Conservation (phyloP, 2,329 filamentous ascomycete species). For the Aspergillus pseudoviridinutans region DNA sequence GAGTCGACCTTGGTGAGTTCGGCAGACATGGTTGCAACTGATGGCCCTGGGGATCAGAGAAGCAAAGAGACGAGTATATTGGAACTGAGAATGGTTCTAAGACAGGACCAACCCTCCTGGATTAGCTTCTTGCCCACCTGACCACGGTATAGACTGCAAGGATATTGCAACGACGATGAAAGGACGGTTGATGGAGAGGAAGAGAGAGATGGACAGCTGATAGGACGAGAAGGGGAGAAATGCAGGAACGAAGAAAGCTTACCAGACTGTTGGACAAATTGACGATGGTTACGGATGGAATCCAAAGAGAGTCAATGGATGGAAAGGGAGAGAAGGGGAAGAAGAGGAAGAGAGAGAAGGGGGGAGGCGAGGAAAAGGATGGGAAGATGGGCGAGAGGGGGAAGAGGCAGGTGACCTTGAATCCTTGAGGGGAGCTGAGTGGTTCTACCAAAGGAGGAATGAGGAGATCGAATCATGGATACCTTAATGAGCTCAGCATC, state of each 20-base stretch:
- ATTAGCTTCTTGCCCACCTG: not conserved
- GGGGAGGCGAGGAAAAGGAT: slow-evolving; percentile 4
- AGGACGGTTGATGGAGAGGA: not conserved
- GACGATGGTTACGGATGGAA: slow-evolving; percentile 1
- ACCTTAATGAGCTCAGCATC: not conserved
- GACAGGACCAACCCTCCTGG: not conserved
- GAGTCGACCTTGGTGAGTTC: slow-evolving; percentile 87
- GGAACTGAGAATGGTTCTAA: slow-evolving; percentile 3
- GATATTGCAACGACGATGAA: slow-evolving; percentile 5
- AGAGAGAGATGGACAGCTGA: not conserved
- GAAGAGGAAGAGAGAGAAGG: slow-evolving; percentile 2
- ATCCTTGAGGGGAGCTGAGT: not conserved
- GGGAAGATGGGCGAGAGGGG: slow-evolving; percentile 9
- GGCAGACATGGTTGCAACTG: slow-evolving; percentile 49
- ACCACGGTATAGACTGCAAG: slow-evolving; percentile 5
- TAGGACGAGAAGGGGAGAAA: not conserved
- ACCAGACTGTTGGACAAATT: slow-evolving; percentile 4
- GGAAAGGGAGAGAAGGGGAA: slow-evolving; percentile 1
- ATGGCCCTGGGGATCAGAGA: slow-evolving; percentile 1
- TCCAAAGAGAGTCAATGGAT: slow-evolving; percentile 1
- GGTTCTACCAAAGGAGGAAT: slow-evolving; percentile 8
- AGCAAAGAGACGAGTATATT: slow-evolving; percentile 3
- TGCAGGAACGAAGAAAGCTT: slow-evolving; percentile 9
- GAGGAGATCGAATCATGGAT: slow-evolving; percentile 1
- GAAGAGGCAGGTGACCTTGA: slow-evolving; percentile 28